phyloP scores from a whole-genome alignment of 2,329 filamentous ascomycete genomes.

The Cytospora mali region DNA sequence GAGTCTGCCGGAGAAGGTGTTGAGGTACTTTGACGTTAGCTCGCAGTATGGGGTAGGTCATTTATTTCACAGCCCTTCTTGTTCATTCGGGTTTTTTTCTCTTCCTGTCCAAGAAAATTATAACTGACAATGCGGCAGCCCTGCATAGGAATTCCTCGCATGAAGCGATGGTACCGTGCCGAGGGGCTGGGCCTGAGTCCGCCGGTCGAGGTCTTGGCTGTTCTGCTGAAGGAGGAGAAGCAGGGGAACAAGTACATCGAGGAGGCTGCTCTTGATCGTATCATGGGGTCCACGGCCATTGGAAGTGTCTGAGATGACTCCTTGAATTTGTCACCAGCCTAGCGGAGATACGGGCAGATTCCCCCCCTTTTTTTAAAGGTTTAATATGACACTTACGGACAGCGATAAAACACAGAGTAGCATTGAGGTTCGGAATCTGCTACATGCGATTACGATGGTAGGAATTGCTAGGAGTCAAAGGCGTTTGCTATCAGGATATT shows the following conservation, averaged over 20 bases:
- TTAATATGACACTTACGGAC: not conserved
- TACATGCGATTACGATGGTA: not conserved
- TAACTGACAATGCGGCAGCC: conserved; percentile 57
- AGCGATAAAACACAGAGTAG: not conserved
- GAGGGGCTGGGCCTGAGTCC: conserved; percentile 81
- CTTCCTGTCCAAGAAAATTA: not conserved
- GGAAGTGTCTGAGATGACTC: conserved; percentile 34
- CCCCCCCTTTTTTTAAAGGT: conserved; percentile 1
- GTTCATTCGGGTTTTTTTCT: not conserved
- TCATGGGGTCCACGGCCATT: conserved; percentile 54
- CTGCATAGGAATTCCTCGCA: conserved; percentile 79
- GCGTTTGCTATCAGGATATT: conserved; percentile 13
- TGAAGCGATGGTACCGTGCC: conserved; percentile 87
- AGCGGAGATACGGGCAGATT: conserved; percentile 2
- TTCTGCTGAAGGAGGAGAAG: conserved; percentile 73
- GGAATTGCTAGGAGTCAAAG: conserved; percentile 2
- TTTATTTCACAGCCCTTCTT: not conserved
- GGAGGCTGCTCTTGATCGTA: conserved; percentile 74
- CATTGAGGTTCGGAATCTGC: not conserved
- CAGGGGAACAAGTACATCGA: conserved; percentile 58
- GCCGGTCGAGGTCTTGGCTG: conserved; percentile 85
- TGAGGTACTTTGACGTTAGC: conserved; percentile 90
- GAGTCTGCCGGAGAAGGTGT: conserved; percentile 76
- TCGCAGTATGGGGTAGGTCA: conserved; percentile 86
- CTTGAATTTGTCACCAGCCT: no score